These are phyloP conservation scores for Borealophlyctis nickersoniae DNA, from an alignment of 192 early-diverging fungal species.

Conservation along the genomic window DNA sequence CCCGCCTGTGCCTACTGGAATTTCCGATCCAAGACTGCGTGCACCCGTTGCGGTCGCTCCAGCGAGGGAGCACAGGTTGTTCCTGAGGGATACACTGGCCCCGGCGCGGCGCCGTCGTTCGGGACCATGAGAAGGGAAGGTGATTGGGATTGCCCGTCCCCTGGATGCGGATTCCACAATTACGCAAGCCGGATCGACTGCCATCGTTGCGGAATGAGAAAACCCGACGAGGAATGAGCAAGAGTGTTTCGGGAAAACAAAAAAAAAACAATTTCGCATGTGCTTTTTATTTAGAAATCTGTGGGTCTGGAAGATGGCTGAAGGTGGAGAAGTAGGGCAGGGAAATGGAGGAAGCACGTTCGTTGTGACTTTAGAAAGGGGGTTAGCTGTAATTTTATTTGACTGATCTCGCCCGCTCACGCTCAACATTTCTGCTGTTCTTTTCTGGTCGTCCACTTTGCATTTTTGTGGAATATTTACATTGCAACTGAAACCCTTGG, in stretches of 20 bases:
- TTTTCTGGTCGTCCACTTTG: too few species aligned
- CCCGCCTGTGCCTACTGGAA: slow-evolving; percentile 65
- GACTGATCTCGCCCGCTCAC: slow-evolving; percentile 28
- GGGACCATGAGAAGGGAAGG: slow-evolving; percentile 47
- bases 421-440: too few species aligned
- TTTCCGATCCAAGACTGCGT: slow-evolving; percentile 39
- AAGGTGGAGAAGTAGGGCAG: too few species aligned
- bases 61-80: slow-evolving; percentile 7
- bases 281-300: background rate
- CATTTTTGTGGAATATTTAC: too few species aligned
- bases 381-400: slow-evolving; percentile 20
- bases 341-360: too few species aligned
- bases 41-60: slow-evolving; percentile 37
- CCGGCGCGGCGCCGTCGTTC: slow-evolving; percentile 3
- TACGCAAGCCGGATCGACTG: slow-evolving; percentile 68
- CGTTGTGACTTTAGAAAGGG: background rate
- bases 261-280: background rate
- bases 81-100: slow-evolving; percentile 5
- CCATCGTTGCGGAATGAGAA: slow-evolving; percentile 55
- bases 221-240: slow-evolving; percentile 16
- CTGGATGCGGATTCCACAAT: slow-evolving; percentile 68
- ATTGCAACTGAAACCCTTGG: too few species aligned
- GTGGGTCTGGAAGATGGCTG: background rate
- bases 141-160: slow-evolving; percentile 75
- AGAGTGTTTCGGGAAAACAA: background rate